Evolutionary conservation across 2,329 filamentous ascomycete species (phyloP).

Genomic region (Alternaria novae-zelandiae): DNA sequence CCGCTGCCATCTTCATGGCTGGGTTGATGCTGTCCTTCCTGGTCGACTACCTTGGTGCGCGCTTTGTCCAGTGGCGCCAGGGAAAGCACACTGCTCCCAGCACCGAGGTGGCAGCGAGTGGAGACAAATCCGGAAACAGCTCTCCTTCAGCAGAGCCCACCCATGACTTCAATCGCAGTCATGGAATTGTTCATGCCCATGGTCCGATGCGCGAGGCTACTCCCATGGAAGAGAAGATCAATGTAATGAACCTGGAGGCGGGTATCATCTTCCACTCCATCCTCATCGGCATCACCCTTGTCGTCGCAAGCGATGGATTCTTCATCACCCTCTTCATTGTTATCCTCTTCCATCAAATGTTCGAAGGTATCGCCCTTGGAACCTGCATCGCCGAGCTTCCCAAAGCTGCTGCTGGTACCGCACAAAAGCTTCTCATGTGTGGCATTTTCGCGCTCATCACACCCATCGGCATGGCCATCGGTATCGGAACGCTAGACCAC

Average conservation of each 20-base stretch:
- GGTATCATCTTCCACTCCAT: conserved; percentile 79
- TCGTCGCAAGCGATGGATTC: conserved; percentile 58
- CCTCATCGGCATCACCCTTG: conserved; percentile 68
- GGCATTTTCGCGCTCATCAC: conserved; percentile 72
- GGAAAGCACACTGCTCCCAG: conserved; percentile 21
- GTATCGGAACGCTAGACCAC: conserved; percentile 70
- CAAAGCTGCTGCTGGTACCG: conserved; percentile 39
- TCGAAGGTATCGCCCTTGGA: conserved; percentile 77
- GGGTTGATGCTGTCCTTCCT: conserved; percentile 76
- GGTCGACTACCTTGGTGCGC: conserved; percentile 70
- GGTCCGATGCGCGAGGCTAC: conserved; percentile 26
- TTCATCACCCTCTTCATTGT: conserved; percentile 64
- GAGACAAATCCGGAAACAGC: conserved; percentile 18
- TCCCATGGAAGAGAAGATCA: conserved; percentile 56
- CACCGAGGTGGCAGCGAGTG: conserved; percentile 19
- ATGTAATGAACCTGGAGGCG: conserved; percentile 72
- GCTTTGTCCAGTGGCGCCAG: conserved; percentile 57
- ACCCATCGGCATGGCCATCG: conserved; percentile 80
- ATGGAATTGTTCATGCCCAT: conserved; percentile 27
- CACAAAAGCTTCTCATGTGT: conserved; percentile 67
- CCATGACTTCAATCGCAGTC: conserved; percentile 21
- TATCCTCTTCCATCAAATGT: conserved; percentile 79
- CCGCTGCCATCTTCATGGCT: conserved; percentile 74
- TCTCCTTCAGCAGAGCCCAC: conserved; percentile 16
- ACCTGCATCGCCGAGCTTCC: conserved; percentile 70